Evolutionary conservation across 2,329 filamentous ascomycete genomes (phyloP), one percentile per base, ranked within the genome.

Genomic region (Acrodontium crateriforme): DNA sequence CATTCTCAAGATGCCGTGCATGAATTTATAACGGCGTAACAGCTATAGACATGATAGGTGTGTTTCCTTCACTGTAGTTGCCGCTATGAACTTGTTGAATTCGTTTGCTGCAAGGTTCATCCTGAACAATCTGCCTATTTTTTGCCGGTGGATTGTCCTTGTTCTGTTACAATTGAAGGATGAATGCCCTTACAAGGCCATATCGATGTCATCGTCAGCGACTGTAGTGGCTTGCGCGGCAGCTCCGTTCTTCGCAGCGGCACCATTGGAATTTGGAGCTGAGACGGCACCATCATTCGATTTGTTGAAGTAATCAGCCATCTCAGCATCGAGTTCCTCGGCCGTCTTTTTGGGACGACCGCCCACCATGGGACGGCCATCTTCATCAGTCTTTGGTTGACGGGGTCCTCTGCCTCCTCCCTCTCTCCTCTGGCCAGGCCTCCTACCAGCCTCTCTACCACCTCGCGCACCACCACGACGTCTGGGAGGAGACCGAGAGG

Each of bases 241-340:
- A 24, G 35, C 32, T 13, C 26, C 37, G 16, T 37, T 41, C 10
- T 31, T 30, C 10, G 34, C 36, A 25, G 37, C 38, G 25, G 32
- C 37, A 18, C 30, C 32, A n/a, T 41, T 32, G 14, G 29, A 34
- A 25, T 34, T 44, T 47, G 54, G 14, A 48, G 25, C 44, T 53
- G 31, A 44, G n/a, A n/a, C n/a, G n/a, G n/a, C n/a, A n/a, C n/a
- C n/a, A n/a, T n/a, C n/a, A n/a, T n/a, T n/a, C n/a, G n/a, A n/a
- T 49, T 25, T n/a, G 44, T 53, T 74, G 63, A 83, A 94, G 55
- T 94, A 94, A 49, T 93, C 82, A 16, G 77, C 83, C 85, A 94
- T 94, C 58, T 94, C 85, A n/a, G 81, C 82, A 52, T 94, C 85
- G 21, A 94, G 64, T 52, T 94, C 82, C 45, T 92, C 81, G 41